A percentile compares a stretch with the other conserved stretches of the same genome.
Evolutionary conservation across 176 grass and related monocot species (phyloP).

Genomic region (Carex scoparia): DNA sequence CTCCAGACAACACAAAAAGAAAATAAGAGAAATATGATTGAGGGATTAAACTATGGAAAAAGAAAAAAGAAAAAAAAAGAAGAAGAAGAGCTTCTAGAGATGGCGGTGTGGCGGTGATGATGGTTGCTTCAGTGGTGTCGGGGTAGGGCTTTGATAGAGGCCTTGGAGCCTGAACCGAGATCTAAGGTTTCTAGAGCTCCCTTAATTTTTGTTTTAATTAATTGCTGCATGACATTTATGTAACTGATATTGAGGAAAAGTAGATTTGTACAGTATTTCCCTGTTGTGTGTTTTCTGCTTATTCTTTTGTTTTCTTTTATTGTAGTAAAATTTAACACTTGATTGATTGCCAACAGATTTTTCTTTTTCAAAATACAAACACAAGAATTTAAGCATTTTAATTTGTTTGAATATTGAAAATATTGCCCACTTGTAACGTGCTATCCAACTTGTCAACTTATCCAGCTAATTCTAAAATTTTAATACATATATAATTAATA

Average conservation of each 20-base stretch:
- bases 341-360: neutral
- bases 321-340: neutral
- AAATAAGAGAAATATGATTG: neutral
- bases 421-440: neutral
- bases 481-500: neutral
- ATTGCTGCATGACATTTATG: conserved; percentile 32
- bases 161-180: conserved; percentile 73
- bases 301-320: neutral
- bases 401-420: neutral
- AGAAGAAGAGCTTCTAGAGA: neutral
- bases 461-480: neutral
- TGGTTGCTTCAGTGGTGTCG: conserved; percentile 20
- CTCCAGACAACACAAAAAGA: neutral
- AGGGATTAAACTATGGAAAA: conserved; percentile 5
- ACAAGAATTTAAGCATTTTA: neutral
- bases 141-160: conserved; percentile 32
- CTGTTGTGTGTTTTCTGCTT: conserved; percentile 4
- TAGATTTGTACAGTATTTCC: conserved; percentile 74
- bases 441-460: neutral
- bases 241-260: conserved; percentile 61
- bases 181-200: conserved; percentile 85
- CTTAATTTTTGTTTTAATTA: conserved; percentile 41
- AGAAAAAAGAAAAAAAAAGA: neutral
- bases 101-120: neutral
- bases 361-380: neutral